Evolutionary conservation across 495 filamentous ascomycete genomes (phyloP).

Genomic region (Hypoxylon intermedium): DNA sequence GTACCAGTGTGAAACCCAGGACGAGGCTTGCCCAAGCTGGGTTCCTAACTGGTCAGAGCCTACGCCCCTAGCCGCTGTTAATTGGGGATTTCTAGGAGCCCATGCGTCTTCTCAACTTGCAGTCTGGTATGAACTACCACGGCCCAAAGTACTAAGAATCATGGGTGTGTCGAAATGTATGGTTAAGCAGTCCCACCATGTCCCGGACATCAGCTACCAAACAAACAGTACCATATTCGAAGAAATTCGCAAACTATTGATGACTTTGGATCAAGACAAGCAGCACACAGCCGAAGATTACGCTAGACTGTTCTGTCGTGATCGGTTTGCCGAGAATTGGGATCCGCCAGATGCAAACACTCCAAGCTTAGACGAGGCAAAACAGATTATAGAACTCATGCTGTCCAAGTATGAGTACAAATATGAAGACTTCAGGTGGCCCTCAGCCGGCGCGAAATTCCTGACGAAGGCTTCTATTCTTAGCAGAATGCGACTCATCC

Average conservation of each 20-base stretch:
- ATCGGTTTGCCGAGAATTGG: background rate
- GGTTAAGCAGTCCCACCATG: background rate
- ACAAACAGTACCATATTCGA: background rate
- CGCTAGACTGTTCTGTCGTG: background rate
- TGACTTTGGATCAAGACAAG: background rate
- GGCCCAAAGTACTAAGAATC: constrained; percentile 9
- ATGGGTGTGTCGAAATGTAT: constrained; percentile 1
- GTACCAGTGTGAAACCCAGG: background rate
- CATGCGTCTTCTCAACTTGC: background rate
- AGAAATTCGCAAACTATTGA: background rate
- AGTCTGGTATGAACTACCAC: constrained; percentile 3
- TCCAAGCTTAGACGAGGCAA: background rate
- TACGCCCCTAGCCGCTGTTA: too few relatives aligned
- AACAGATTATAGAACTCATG: background rate
- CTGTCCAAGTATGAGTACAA: constrained; percentile 4
- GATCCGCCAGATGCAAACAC: background rate
- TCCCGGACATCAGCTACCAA: background rate
- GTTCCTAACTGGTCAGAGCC: constrained; percentile 18
- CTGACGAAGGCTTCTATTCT: background rate
- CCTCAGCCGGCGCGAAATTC: background rate
- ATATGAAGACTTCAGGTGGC: background rate
- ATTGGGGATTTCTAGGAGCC: background rate
- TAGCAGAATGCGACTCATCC: background rate
- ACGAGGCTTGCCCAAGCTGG: constrained; percentile 15
- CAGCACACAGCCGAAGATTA: background rate